Conservation (phyloP, 2,329 filamentous ascomycete species). For the Grosmannia serpens region DNA sequence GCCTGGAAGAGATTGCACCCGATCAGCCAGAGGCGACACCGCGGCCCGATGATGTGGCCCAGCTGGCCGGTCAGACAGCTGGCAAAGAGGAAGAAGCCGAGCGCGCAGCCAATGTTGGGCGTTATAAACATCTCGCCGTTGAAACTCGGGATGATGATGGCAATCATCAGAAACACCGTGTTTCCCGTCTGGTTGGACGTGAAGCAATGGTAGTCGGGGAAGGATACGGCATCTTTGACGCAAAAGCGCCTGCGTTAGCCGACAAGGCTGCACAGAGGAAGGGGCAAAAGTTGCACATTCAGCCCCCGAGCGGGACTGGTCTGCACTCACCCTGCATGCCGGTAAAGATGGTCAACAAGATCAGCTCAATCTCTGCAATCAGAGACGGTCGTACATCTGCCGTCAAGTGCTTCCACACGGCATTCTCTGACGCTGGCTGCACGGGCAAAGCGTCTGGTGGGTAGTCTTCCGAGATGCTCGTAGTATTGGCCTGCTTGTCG, state of each 20-base stretch:
- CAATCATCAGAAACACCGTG: slow-evolving; percentile 45
- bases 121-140: slow-evolving; percentile 37
- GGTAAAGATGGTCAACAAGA: slow-evolving; percentile 37
- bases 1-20: slow-evolving; percentile 44
- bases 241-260: neutral
- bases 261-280: neutral
- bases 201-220: slow-evolving; percentile 51
- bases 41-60: slow-evolving; percentile 38
- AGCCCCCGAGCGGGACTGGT: neutral
- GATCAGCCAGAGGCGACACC: slow-evolving; percentile 41
- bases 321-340: slow-evolving; percentile 32
- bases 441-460: neutral
- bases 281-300: neutral
- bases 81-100: slow-evolving; percentile 44
- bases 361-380: slow-evolving; percentile 33
- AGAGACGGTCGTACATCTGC: slow-evolving; percentile 23
- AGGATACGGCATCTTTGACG: slow-evolving; percentile 43
- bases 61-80: slow-evolving; percentile 45
- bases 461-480: neutral
- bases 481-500: neutral
- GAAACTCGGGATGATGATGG: slow-evolving; percentile 36
- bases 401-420: slow-evolving; percentile 18
- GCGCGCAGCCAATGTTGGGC: slow-evolving; percentile 40
- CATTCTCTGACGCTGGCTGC: neutral
- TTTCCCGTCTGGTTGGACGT: slow-evolving; percentile 56